Percentiles rank a stretch among this genome's conserved stretches.
Evolutionary conservation across 306 rosid genomes (phyloP).

Genomic region (Canavalia gladiata): DNA sequence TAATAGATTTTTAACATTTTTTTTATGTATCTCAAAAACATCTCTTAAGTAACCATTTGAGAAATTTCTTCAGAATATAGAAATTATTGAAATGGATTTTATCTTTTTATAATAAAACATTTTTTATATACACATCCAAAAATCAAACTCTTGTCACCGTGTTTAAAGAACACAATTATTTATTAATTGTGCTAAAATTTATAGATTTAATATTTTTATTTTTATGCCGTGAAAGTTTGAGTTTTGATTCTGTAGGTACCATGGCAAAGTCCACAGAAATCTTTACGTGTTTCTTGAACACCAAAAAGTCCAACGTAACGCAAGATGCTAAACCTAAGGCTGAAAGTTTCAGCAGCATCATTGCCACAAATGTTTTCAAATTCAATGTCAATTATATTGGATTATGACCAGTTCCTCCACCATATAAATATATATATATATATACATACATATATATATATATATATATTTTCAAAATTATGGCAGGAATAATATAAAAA

Average conservation of each 20-base stretch:
- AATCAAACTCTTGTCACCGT: too few relatives aligned
- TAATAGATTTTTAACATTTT: too few relatives aligned
- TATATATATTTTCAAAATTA: neutral
- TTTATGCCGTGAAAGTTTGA: neutral
- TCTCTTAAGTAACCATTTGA: too few relatives aligned
- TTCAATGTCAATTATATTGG: neutral
- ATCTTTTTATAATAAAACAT: too few relatives aligned
- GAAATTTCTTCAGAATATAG: too few relatives aligned
- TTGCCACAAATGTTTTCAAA: neutral
- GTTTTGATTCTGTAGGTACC: neutral
- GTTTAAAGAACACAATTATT: too few relatives aligned
- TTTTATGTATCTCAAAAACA: too few relatives aligned
- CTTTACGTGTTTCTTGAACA: neutral
- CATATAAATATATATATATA: neutral
- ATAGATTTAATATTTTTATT: neutral
- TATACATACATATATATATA: neutral
- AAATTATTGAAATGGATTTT: too few relatives aligned
- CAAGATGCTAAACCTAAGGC: conserved; percentile 28
- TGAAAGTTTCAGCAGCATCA: neutral
- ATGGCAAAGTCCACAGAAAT: neutral
- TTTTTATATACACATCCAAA: too few relatives aligned
- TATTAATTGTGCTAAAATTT: too few relatives aligned
- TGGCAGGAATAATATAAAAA: neutral
- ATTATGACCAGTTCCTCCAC: neutral
- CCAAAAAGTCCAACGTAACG: neutral